These are phyloP conservation scores for Gilbertella persicaria DNA, from an alignment of 371 early-diverging fungal species.

Conservation along the genomic window DNA sequence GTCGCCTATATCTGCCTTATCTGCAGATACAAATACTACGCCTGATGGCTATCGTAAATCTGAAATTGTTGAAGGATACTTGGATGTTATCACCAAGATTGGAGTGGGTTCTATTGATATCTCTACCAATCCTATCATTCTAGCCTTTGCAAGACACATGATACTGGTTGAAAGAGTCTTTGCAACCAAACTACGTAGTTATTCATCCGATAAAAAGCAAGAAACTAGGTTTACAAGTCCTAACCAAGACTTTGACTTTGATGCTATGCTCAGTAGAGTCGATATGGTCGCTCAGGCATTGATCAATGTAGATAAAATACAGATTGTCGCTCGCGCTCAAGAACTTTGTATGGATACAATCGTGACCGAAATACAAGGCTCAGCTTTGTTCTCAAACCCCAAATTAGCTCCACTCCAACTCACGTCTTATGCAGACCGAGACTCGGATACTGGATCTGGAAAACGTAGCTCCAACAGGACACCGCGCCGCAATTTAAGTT, in stretches of 20 bases:
- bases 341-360: conserved; percentile 42
- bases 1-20: conserved; percentile 17
- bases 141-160: conserved; percentile 75
- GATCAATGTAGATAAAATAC: conserved; percentile 36
- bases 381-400: conserved; percentile 52
- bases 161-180: conserved; percentile 75
- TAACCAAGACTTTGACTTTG: conserved; percentile 29
- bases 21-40: conserved; percentile 5
- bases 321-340: conserved; percentile 48
- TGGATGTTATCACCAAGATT: conserved; percentile 52
- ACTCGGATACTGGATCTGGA: conserved; percentile 53
- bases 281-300: conserved; percentile 49
- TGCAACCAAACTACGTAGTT: conserved; percentile 44
- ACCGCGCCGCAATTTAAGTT: conserved; percentile 14
- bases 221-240: too few species aligned
- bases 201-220: conserved; percentile 31
- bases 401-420: conserved; percentile 33
- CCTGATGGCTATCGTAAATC: conserved; percentile 23
- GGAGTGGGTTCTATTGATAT: conserved; percentile 51
- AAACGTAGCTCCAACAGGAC: conserved; percentile 42
- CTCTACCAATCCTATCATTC: conserved; percentile 64
- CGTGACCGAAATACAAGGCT: conserved; percentile 41
- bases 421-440: conserved; percentile 28
- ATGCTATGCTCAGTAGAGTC: conserved; percentile 29
- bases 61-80: conserved; percentile 45